Percentiles rank a stretch among this genome's conserved stretches.
phyloP scores from a whole-genome alignment of 2,329 filamentous ascomycete species.

The Sporothrix inflata region DNA sequence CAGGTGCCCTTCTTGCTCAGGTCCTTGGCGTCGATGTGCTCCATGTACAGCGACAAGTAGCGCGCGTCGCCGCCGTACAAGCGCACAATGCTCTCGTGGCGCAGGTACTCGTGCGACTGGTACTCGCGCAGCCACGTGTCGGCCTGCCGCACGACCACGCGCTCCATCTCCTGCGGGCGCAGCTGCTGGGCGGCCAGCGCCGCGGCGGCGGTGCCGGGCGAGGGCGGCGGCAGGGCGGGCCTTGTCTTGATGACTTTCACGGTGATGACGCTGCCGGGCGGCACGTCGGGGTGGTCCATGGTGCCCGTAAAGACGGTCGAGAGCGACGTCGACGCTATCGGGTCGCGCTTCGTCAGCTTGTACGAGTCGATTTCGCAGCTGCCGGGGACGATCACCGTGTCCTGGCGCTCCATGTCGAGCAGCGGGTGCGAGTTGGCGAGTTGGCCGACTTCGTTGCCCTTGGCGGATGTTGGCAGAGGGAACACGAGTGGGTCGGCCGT shows the following conservation, averaged over 20 bases:
- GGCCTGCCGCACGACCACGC: constrained; percentile 61
- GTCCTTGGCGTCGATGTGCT: constrained; percentile 61
- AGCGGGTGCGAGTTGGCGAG: constrained; percentile 50
- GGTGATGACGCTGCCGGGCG: constrained; percentile 57
- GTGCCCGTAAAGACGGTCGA: constrained; percentile 58
- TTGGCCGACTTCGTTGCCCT: constrained; percentile 51
- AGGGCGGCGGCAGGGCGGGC: constrained; percentile 35
- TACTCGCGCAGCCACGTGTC: constrained; percentile 64
- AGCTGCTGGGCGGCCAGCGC: constrained; percentile 42
- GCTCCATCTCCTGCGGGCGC: constrained; percentile 55
- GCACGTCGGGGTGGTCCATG: constrained; percentile 53
- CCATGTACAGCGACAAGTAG: constrained; percentile 64
- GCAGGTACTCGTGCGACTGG: constrained; percentile 57
- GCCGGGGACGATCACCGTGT: constrained; percentile 54
- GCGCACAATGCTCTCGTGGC: constrained; percentile 61
- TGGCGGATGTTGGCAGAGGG: constrained; percentile 52
- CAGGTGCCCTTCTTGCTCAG: constrained; percentile 54
- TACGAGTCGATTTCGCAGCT: constrained; percentile 58
- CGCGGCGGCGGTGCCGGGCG: constrained; percentile 38
- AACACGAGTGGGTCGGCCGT: constrained; percentile 56
- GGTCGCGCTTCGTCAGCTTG: constrained; percentile 57
- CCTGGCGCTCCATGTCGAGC: constrained; percentile 53
- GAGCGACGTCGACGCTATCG: constrained; percentile 58
- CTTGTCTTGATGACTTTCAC: constrained; percentile 65
- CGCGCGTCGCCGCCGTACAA: constrained; percentile 63